Evolutionary conservation across 1,139 yeast species (phyloP).

Genomic region (Petasospora fabianii): DNA sequence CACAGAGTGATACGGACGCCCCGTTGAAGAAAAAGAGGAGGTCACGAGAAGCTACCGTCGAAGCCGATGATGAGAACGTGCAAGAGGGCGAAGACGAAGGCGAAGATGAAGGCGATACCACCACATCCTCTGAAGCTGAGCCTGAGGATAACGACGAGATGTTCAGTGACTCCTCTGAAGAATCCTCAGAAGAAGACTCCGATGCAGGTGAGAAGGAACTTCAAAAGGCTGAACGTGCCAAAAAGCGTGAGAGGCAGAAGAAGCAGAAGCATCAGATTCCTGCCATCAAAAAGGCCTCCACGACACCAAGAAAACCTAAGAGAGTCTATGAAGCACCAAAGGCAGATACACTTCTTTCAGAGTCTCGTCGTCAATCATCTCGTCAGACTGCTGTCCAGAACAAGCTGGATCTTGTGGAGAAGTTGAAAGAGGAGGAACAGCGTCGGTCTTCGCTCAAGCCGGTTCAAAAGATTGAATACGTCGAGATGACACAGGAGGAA

Average conservation of each 20-base stretch:
- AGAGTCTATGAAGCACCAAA: slow-evolving; percentile 30
- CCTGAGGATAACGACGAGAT: slow-evolving; percentile 28
- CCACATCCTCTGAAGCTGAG: slow-evolving; percentile 26
- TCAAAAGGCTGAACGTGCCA: slow-evolving; percentile 49
- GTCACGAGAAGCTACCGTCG: slow-evolving; percentile 58
- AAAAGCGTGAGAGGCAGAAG: slow-evolving; percentile 46
- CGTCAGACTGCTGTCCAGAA: slow-evolving; percentile 77
- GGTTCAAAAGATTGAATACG: slow-evolving; percentile 34
- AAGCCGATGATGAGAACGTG: slow-evolving; percentile 35
- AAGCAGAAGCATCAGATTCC: slow-evolving; percentile 39
- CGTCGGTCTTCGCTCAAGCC: slow-evolving; percentile 44
- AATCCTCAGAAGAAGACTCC: slow-evolving; percentile 39
- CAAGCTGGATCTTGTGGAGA: slow-evolving; percentile 73
- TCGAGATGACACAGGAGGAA: slow-evolving; percentile 79
- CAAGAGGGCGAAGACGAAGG: slow-evolving; percentile 29
- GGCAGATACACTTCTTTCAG: slow-evolving; percentile 47
- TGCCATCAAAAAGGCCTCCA: slow-evolving; percentile 37
- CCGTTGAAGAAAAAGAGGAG: slow-evolving; percentile 57
- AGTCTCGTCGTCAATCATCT: slow-evolving; percentile 67
- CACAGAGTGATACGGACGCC: slow-evolving; percentile 13
- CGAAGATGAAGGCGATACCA: slow-evolving; percentile 40
- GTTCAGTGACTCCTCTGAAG: slow-evolving; percentile 30
- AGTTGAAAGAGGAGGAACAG: slow-evolving; percentile 66
- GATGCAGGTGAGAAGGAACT: slow-evolving; percentile 68
- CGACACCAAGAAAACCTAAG: slow-evolving; percentile 23